phyloP scores from a whole-genome alignment of 2,329 filamentous ascomycete species.

The Epichloe sylvatica region DNA sequence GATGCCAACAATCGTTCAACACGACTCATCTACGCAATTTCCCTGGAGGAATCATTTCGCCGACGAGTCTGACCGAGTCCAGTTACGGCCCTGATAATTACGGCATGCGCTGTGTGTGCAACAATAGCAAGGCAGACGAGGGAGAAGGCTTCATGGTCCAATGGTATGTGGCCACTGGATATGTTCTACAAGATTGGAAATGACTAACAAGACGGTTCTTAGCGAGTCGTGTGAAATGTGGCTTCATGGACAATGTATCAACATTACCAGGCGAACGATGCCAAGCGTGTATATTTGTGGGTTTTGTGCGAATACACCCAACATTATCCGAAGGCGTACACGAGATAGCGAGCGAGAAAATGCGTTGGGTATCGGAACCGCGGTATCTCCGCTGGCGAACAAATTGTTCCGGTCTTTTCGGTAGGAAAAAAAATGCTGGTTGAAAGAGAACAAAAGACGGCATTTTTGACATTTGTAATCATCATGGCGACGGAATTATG shows the following conservation, averaged over 20 bases:
- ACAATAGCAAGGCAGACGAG: conserved; percentile 28
- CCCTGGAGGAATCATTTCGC: conserved; percentile 31
- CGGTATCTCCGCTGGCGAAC: conserved; percentile 26
- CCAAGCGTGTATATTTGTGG: conserved; percentile 50
- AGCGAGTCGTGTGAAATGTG: conserved; percentile 53
- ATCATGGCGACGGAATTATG: background rate
- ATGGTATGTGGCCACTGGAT: conserved; percentile 32
- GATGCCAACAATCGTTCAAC: conserved; percentile 20
- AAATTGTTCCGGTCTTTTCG: conserved; percentile 31
- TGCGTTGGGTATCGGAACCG: conserved; percentile 18
- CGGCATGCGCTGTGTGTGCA: conserved; percentile 44
- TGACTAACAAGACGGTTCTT: background rate
- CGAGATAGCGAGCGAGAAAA: conserved; percentile 27
- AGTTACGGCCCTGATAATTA: conserved; percentile 28
- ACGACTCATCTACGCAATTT: conserved; percentile 21
- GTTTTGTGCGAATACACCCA: conserved; percentile 48
- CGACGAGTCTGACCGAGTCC: conserved; percentile 35
- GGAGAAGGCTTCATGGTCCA: conserved; percentile 46
- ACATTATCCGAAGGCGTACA: conserved; percentile 33
- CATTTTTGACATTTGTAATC: background rate
- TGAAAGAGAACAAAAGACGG: background rate
- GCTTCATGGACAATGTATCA: conserved; percentile 50
- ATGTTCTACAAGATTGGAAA: background rate
- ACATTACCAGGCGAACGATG: conserved; percentile 41
- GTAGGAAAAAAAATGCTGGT: conserved; percentile 11